Base-by-base conservation (phyloP, 2,329 filamentous ascomycete genomes). In the Didymella segeticola region DNA sequence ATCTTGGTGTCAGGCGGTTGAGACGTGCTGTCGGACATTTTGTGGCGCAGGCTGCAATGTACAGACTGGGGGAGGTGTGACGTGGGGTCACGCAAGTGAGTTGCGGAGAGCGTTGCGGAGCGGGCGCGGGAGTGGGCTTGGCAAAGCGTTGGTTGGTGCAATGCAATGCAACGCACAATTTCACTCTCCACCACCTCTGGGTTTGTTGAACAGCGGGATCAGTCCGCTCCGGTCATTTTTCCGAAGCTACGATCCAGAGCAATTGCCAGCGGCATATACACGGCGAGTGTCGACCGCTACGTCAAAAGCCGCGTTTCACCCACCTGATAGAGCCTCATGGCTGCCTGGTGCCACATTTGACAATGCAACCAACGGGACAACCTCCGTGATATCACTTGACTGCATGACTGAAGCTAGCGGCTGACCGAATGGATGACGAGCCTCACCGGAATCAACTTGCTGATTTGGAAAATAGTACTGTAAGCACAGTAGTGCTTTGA, bases 1-100 rank as follows among this genome's bases (percentile, higher is more conserved):
- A 68, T 64, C 43, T 60, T 66, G 17, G 66, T 47, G 53, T 72
- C 66, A n/a, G 63, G 43, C 4, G 63, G 64, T 36, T 68, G 68
- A 26, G 67, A 64, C 27, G 64, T 61, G 38, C 51, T 66, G 39
- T 72, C 71, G 19, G 71, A 66, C 71, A 74, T 74, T 49, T n/a
- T 61, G 50, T 41, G 47, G 60, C 38, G 47, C 33, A 38, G 33
- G 36, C 41, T 50, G 30, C 47, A 29, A 20, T 45, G 50, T 42
- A 49, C 19, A 53, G 7, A 17, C 39, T 37, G 22, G 25, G 17
- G 11, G 36, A 31, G 42, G 25, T 47, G 47, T 52, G 50, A 57
- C 43, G 61, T 53, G 55, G 48, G 48, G 47, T 31, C 33, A 33
- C 47, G n/a, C n/a, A n/a, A 51, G 34, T 39, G 33, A 23, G 43